These are phyloP conservation scores for Tolypocladium ovalisporum DNA, from an alignment of 2,329 filamentous ascomycete genomes.

Conservation along the genomic window DNA sequence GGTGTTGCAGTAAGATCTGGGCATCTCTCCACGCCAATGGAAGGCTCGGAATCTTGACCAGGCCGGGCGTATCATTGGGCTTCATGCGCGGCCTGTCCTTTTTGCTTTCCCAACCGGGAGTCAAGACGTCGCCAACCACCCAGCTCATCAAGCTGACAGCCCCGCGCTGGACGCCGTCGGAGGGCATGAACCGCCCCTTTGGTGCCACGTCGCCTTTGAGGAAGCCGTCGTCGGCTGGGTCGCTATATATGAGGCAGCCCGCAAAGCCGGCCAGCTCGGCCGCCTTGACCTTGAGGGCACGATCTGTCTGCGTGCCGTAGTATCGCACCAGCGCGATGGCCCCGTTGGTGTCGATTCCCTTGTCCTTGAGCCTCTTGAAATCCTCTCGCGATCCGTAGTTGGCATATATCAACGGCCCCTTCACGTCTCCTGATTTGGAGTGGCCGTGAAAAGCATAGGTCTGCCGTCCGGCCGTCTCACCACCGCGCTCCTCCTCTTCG, in stretches of 20 bases:
- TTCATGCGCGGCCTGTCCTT: conserved; percentile 54
- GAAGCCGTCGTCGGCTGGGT: conserved; percentile 78
- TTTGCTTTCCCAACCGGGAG: conserved; percentile 72
- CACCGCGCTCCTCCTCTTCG: conserved; percentile 64
- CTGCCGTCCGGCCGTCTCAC: conserved; percentile 52
- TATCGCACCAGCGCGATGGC: conserved; percentile 78
- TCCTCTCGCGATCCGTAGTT: conserved; percentile 85
- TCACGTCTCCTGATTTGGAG: conserved; percentile 77
- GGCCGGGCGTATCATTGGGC: conserved; percentile 57
- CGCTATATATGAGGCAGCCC: conserved; percentile 87
- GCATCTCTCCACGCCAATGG: conserved; percentile 87
- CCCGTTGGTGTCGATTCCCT: conserved; percentile 62
- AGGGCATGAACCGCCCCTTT: conserved; percentile 67
- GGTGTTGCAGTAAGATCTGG: conserved; percentile 60
- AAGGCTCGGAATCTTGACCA: conserved; percentile 79
- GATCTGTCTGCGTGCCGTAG: conserved; percentile 61
- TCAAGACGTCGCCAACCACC: conserved; percentile 84
- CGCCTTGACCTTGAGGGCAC: conserved; percentile 76
- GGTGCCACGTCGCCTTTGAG: conserved; percentile 62
- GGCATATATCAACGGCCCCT: conserved; percentile 78
- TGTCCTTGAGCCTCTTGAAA: conserved; percentile 61
- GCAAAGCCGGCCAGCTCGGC: conserved; percentile 78
- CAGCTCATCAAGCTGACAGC: conserved; percentile 71
- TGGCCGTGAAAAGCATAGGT: conserved; percentile 79
- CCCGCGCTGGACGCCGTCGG: conserved; percentile 72